A percentile compares a stretch with the other conserved stretches of the same genome.
phyloP scores from a whole-genome alignment of 73 alveolate genomes.

The Paramecium sonneborni region DNA sequence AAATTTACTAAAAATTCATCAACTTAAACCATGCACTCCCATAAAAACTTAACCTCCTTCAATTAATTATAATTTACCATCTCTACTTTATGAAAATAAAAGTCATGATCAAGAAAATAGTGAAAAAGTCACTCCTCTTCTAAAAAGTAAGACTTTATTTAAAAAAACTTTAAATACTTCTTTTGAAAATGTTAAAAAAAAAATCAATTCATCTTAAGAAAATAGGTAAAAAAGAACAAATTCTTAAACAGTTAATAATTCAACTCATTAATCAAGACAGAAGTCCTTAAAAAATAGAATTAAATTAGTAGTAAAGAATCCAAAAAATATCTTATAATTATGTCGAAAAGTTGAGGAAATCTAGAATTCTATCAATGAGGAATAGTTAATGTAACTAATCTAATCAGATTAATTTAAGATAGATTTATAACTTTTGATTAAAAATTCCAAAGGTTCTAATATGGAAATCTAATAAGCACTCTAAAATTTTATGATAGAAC shows the following conservation, averaged over 20 bases:
- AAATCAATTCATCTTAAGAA: neutral
- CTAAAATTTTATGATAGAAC: neutral
- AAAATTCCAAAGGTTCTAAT: neutral
- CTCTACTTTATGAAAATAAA: neutral
- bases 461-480: neutral
- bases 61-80: conserved; percentile 7
- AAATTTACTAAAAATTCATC: neutral
- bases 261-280: neutral
- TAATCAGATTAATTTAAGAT: conserved; percentile 20
- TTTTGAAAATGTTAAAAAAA: neutral
- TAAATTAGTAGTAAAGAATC: neutral
- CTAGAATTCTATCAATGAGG: neutral
- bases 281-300: neutral
- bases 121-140: neutral
- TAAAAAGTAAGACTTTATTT: neutral
- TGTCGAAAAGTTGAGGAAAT: neutral
- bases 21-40: neutral
- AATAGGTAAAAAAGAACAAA: neutral
- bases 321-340: neutral
- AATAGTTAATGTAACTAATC: neutral
- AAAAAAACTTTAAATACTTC: neutral
- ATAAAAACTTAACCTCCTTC: neutral
- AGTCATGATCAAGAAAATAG: neutral
- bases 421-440: neutral
- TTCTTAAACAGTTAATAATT: neutral